Evolutionary conservation across 768 basidiomycete species (phyloP).

Genomic region (Neoboletus magnificus): DNA sequence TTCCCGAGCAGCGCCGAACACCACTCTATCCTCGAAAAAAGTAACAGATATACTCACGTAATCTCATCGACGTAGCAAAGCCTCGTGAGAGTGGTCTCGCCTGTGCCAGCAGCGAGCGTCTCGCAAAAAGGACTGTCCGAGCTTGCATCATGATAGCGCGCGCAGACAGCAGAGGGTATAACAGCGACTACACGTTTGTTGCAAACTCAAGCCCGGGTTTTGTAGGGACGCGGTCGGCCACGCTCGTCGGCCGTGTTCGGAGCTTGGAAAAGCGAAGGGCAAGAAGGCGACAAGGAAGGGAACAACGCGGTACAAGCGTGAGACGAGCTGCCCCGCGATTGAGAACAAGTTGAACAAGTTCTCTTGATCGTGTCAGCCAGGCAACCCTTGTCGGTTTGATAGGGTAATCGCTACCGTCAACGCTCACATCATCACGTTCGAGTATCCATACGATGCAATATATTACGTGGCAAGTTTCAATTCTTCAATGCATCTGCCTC

Average conservation of each 20-base stretch:
- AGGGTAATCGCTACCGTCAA: background rate
- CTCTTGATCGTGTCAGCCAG: background rate
- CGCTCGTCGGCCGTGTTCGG: conserved; percentile 25
- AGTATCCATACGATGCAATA: background rate
- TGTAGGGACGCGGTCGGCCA: conserved; percentile 13
- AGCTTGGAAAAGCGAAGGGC: background rate
- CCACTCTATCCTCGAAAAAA: background rate
- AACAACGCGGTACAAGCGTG: conserved; percentile 25
- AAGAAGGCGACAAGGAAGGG: conserved; percentile 4
- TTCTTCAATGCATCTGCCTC: conserved; percentile 3
- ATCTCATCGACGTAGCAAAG: conserved; percentile 27
- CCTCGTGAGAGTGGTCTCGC: conserved; percentile 22
- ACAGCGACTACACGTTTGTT: conserved; percentile 3
- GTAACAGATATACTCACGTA: conserved; percentile 24
- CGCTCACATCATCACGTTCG: background rate
- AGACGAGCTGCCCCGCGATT: conserved; percentile 1
- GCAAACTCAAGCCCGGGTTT: conserved; percentile 8
- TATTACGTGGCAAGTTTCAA: conserved; percentile 7
- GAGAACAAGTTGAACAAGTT: background rate
- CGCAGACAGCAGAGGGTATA: conserved; percentile 14
- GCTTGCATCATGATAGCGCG: conserved; percentile 16
- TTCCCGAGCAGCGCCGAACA: conserved; percentile 1
- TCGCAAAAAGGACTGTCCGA: conserved; percentile 21
- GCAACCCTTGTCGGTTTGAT: background rate
- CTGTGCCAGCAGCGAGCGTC: conserved; percentile 26